Evolutionary conservation across 257 asterid species (phyloP).

Genomic region (Primulina huaijiensis): DNA sequence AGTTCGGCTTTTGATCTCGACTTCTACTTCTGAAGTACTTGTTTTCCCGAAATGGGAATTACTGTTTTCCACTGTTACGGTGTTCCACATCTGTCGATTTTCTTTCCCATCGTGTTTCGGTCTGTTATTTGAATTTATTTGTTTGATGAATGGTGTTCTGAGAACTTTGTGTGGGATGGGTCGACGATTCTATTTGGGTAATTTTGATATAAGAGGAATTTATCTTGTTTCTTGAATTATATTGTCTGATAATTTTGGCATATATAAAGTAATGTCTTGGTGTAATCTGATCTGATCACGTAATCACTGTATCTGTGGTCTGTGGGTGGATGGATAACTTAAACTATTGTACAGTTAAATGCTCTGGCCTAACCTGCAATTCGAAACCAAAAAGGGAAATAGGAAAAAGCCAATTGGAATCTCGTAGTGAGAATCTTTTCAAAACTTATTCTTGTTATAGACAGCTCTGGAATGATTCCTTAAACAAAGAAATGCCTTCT

Average conservation of each 20-base stretch:
- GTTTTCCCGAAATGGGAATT: background rate
- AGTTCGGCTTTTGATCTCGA: conserved; percentile 19
- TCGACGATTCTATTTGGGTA: background rate
- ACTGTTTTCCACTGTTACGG: conserved; percentile 25
- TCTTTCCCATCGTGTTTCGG: background rate
- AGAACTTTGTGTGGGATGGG: too few relatives aligned
- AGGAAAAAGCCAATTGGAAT: background rate
- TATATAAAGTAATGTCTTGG: too few relatives aligned
- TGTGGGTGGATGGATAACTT: background rate
- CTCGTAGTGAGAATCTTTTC: background rate
- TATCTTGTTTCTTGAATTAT: background rate
- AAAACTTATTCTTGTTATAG: background rate
- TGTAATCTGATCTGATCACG: background rate
- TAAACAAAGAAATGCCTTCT: background rate
- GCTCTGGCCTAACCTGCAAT: background rate
- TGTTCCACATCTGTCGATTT: conserved; percentile 23
- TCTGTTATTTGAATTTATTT: background rate
- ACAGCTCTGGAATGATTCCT: background rate
- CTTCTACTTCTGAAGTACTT: conserved; percentile 9
- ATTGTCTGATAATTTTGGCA: background rate
- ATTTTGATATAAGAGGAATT: too few relatives aligned
- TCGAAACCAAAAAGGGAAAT: background rate
- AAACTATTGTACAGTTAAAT: background rate
- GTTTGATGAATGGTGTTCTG: too few relatives aligned
- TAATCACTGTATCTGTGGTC: background rate